Percentiles rank a stretch among this genome's conserved stretches.
Evolutionary conservation across 78 protist genomes (phyloP).

Genomic region (Protostelium mycophagum): DNA sequence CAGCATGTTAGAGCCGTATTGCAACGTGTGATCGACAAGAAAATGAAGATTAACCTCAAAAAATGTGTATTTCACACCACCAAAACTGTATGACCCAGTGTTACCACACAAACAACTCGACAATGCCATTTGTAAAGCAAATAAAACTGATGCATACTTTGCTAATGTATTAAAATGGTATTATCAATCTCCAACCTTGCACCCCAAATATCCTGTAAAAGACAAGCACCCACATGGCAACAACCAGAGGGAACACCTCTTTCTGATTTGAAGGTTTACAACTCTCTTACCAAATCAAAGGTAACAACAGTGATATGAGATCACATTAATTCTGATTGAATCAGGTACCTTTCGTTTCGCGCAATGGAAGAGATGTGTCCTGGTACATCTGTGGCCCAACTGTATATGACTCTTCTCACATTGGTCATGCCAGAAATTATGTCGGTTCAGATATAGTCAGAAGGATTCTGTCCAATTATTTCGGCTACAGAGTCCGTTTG

Average conservation of each 20-base stretch:
- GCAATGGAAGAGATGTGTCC: slow-evolving; percentile 17
- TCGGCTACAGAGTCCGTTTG: slow-evolving; percentile 67
- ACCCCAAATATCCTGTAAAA: no score
- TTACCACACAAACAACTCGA: no score
- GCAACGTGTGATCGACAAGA: no score
- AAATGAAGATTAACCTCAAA: no score
- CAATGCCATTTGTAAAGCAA: no score
- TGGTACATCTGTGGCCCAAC: slow-evolving; percentile 99
- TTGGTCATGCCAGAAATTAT: slow-evolving; percentile 97
- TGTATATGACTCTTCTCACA: slow-evolving; percentile 95
- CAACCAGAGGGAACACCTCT: neutral
- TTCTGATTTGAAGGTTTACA: neutral
- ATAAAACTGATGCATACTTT: no score
- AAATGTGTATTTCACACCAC: no score
- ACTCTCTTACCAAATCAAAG: neutral
- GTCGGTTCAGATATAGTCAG: slow-evolving; percentile 93
- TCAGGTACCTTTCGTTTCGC: neutral
- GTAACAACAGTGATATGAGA: neutral
- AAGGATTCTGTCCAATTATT: slow-evolving; percentile 88
- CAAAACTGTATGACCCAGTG: no score
- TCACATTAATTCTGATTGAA: neutral
- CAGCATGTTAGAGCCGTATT: no score
- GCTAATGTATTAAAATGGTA: no score
- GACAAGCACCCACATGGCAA: neutral
- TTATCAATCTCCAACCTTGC: no score